Evolutionary conservation across 768 basidiomycete species (phyloP).

Genomic region (Termitomyces sp.): DNA sequence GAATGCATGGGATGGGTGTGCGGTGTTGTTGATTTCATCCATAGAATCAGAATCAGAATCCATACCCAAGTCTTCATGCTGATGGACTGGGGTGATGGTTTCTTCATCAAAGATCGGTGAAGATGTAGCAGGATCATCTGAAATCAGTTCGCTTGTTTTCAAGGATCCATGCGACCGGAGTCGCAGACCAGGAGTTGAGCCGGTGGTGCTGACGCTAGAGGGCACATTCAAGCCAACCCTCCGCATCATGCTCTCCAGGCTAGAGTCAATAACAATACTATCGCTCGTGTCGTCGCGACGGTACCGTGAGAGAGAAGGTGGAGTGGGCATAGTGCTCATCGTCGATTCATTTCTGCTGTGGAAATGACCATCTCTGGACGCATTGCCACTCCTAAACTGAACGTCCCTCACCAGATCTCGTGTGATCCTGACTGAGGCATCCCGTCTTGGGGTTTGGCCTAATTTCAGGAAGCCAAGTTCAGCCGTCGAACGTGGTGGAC

Average conservation of each 20-base stretch:
- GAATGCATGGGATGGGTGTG: conserved; percentile 70
- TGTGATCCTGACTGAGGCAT: conserved; percentile 68
- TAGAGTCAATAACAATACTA: conserved; percentile 50
- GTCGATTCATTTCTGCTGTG: conserved; percentile 50
- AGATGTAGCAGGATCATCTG: conserved; percentile 1
- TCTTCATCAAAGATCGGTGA: conserved; percentile 7
- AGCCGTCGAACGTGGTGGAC: conserved; percentile 44
- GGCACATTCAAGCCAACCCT: conserved; percentile 50
- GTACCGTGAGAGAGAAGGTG: conserved; percentile 72
- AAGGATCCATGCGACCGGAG: conserved; percentile 25
- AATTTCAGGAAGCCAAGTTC: conserved; percentile 43
- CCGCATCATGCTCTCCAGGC: conserved; percentile 69
- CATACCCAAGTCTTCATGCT: conserved; percentile 29
- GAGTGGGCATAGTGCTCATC: conserved; percentile 65
- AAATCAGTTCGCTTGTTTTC: not conserved
- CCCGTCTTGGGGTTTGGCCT: conserved; percentile 67
- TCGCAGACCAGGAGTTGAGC: conserved; percentile 21
- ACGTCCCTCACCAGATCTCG: conserved; percentile 59
- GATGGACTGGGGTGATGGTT: conserved; percentile 10
- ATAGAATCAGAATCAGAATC: conserved; percentile 63
- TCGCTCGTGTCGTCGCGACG: conserved; percentile 42
- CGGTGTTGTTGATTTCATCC: conserved; percentile 54
- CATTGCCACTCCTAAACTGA: conserved; percentile 35
- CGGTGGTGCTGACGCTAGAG: conserved; percentile 22
- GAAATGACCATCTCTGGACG: conserved; percentile 25